Evolutionary conservation across 73 alveolate genomes (phyloP), one percentile per base, ranked within the genome.

Genomic region (Paramecium biaurelia): DNA sequence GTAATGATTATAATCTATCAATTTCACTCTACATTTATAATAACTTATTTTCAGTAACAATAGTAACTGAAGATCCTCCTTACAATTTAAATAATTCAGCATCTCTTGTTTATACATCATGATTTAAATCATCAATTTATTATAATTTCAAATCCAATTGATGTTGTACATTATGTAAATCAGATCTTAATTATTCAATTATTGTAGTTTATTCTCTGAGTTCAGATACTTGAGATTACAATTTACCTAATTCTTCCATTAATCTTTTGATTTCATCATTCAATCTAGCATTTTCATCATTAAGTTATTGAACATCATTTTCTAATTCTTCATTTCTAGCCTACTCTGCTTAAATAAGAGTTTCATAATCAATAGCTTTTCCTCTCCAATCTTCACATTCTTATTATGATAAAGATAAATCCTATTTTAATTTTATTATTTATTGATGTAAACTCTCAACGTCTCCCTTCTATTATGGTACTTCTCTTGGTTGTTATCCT

Each of bases 361-460:
- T 30, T 18, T 79, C 90, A 79, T 32, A 23, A 23, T 38, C 70
- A 10, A 79, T 41, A 1, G 90, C 90, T 42, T 47, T 79, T 24
- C 56, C 42, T 79, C 74, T 79, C 90, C 90, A 79, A 79, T 79
- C 74, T 10, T 79, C 90, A 41, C 45, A 38, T 30, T 79, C 90
- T 45, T 79, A 24, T 79, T 43, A 15, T 15, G 90, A 41, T 42
- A 43, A 20, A 10, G 70, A 79, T 45, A 79, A 79, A 15, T 79
- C 45, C n/a, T 72, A 32, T 72, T 72, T 72, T 20, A 72, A 72
- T 72, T 72, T 72, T 35, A 35, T 8, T 35, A 72, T 72, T 37
- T 72, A 8, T 28, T 32, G 2, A 35, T 72, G 86, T 37, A 72
- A 72, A 9, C 58, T 57, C 21, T 38, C 86, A 11, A 72, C 86